Percentiles rank a stretch among this genome's conserved stretches.
phyloP scores from a whole-genome alignment of 805 yeast genomes.

The Jamesozyma lodderae region DNA sequence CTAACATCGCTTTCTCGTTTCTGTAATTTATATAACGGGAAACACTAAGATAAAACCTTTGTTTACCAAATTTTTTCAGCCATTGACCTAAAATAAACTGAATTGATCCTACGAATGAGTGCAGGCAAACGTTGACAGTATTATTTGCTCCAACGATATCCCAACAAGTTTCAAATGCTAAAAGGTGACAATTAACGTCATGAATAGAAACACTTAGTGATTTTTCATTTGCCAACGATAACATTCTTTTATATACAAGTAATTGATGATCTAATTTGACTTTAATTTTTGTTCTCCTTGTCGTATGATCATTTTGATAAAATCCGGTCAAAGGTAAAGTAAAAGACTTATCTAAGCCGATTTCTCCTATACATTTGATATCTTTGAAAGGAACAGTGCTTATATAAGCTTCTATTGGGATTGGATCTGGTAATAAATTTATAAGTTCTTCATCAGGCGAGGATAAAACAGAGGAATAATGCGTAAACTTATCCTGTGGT shows the following conservation, averaged over 20 bases:
- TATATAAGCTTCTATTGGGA: slow-evolving; percentile 27
- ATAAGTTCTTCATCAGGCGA: slow-evolving; percentile 23
- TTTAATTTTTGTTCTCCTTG: slow-evolving; percentile 35
- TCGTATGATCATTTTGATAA: slow-evolving; percentile 27
- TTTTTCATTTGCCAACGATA: slow-evolving; percentile 44
- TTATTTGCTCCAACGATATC: slow-evolving; percentile 16
- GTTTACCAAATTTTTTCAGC: slow-evolving; percentile 11
- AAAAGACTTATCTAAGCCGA: slow-evolving; percentile 80
- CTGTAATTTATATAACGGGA: slow-evolving; percentile 26
- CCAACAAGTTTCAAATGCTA: slow-evolving; percentile 36
- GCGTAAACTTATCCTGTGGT: slow-evolving; percentile 34
- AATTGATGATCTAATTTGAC: slow-evolving; percentile 63
- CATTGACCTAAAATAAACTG: slow-evolving; percentile 54
- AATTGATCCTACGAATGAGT: slow-evolving; percentile 76
- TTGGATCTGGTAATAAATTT: slow-evolving; percentile 53
- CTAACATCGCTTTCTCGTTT: neutral
- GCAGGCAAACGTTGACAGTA: slow-evolving; percentile 45
- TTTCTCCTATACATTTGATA: slow-evolving; percentile 63
- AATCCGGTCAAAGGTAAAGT: slow-evolving; percentile 55
- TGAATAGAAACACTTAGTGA: slow-evolving; percentile 62
- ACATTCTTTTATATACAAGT: slow-evolving; percentile 39
- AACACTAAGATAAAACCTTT: slow-evolving; percentile 25
- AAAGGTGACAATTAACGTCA: slow-evolving; percentile 73
- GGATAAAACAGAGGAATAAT: slow-evolving; percentile 47
- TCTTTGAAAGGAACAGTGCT: slow-evolving; percentile 8